Conservation (phyloP, 1,284 basidiomycete species). For the Chondrostereum purpureum region DNA sequence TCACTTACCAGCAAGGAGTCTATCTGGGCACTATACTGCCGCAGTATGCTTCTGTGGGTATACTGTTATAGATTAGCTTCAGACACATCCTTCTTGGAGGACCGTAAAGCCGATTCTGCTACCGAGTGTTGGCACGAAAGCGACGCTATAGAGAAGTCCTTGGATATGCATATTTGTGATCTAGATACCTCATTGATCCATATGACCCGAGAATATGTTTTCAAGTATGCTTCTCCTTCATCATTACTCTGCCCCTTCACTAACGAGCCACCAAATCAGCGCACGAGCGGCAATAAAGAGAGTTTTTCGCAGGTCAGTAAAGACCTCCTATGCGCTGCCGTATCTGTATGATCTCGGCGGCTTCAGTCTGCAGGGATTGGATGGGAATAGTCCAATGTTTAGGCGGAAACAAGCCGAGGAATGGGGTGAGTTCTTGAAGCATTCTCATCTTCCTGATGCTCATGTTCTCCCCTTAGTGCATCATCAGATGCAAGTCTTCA, state of each 20-base stretch:
- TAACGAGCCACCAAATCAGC: too few relatives aligned
- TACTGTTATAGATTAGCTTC: conserved; percentile 49
- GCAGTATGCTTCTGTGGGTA: conserved; percentile 72
- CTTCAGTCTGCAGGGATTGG: conserved; percentile 41
- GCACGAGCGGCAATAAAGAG: conserved; percentile 62
- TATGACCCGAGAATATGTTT: conserved; percentile 63
- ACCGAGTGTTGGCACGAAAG: conserved; percentile 56
- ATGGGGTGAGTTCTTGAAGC: conserved; percentile 52
- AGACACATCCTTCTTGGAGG: conserved; percentile 30
- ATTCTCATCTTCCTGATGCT: conserved; percentile 1
- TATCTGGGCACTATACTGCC: conserved; percentile 73
- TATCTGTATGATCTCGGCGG: conserved; percentile 12
- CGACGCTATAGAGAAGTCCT: conserved; percentile 54
- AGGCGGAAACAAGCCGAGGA: conserved; percentile 64
- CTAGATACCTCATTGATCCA: conserved; percentile 60
- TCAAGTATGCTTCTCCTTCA: conserved; percentile 50
- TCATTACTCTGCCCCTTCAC: too few relatives aligned
- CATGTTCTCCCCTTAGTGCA: conserved; percentile 35
- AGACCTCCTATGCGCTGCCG: conserved; percentile 1
- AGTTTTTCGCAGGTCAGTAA: conserved; percentile 55
- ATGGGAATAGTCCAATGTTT: conserved; percentile 40
- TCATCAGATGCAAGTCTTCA: conserved; percentile 56
- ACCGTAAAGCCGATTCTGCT: conserved; percentile 52
- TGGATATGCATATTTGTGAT: conserved; percentile 63
- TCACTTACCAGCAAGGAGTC: conserved; percentile 53